Conservation (phyloP, 139 green algal genomes). For the Volvox reticuliferus region DNA sequence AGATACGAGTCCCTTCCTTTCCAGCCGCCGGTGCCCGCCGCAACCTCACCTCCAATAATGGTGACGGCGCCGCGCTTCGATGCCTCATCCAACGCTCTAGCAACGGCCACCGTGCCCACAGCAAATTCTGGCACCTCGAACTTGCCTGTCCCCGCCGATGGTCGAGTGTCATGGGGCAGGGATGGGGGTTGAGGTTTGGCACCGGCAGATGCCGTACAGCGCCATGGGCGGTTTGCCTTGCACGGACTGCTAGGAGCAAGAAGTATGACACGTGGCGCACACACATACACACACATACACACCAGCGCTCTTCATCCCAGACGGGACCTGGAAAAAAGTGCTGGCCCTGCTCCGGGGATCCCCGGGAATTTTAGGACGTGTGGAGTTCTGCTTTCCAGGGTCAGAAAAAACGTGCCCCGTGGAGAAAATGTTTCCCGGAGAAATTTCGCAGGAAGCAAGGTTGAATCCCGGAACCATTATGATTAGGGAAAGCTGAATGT, state of each 20-base stretch:
- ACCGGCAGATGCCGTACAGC: neutral
- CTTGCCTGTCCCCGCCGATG: constrained; percentile 8
- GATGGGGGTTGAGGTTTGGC: neutral
- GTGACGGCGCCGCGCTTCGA: constrained; percentile 52
- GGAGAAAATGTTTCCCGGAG: too few species aligned
- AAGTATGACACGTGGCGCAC: neutral
- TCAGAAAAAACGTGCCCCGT: too few species aligned
- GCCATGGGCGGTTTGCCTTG: neutral
- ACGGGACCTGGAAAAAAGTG: too few species aligned
- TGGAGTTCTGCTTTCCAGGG: too few species aligned
- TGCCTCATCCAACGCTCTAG: constrained; percentile 52
- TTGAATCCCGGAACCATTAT: too few species aligned
- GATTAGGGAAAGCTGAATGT: too few species aligned
- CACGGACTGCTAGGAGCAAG: neutral
- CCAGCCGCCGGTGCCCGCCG: too few species aligned
- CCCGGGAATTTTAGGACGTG: too few species aligned
- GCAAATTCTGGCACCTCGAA: constrained; percentile 63
- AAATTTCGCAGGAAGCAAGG: too few species aligned
- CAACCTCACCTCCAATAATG: constrained; percentile 59
- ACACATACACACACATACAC: neutral
- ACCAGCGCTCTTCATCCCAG: too few species aligned
- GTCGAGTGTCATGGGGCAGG: neutral
- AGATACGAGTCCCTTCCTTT: too few species aligned
- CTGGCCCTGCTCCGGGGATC: too few species aligned
- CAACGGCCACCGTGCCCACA: constrained; percentile 53